These are phyloP conservation scores for Madurella fahalii DNA, from an alignment of 2,329 filamentous ascomycete species.

Conservation along the genomic window DNA sequence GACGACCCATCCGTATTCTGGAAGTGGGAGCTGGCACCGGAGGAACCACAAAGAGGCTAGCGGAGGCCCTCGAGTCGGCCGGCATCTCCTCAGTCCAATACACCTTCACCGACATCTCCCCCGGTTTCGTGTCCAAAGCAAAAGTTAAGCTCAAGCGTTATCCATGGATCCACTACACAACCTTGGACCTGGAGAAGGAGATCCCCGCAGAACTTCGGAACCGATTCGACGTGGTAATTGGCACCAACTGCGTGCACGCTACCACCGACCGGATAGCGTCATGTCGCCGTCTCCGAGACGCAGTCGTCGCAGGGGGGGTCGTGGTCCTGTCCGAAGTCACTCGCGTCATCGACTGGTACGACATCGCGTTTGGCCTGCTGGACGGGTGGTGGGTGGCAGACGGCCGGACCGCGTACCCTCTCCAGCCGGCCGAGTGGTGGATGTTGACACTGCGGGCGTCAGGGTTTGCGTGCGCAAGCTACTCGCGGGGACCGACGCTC, in stretches of 20 bases:
- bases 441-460: conserved; percentile 22
- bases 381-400: conserved; percentile 39
- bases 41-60: conserved; percentile 32
- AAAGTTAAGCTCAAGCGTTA: conserved; percentile 26
- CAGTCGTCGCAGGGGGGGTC: conserved; percentile 33
- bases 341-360: conserved; percentile 28
- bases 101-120: conserved; percentile 38
- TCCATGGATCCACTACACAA: conserved; percentile 29
- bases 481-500: conserved; percentile 28
- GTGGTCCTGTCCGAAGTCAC: conserved; percentile 36
- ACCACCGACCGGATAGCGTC: conserved; percentile 26
- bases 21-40: conserved; percentile 34
- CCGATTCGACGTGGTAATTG: conserved; percentile 32
- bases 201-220: conserved; percentile 23
- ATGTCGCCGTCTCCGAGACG: conserved; percentile 21
- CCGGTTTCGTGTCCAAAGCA: conserved; percentile 31
- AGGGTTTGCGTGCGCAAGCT: conserved; percentile 31
- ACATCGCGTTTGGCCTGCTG: conserved; percentile 35
- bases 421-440: conserved; percentile 26
- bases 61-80: conserved; percentile 27
- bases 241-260: conserved; percentile 34
- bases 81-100: conserved; percentile 33
- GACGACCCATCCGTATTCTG: conserved; percentile 29
- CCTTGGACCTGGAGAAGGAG: conserved; percentile 30
- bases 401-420: conserved; percentile 29